A percentile compares a stretch with the other conserved stretches of the same genome.
These are phyloP conservation scores for Nicotiana benthamiana DNA, from an alignment of 257 asterid species.

Conservation along the genomic window DNA sequence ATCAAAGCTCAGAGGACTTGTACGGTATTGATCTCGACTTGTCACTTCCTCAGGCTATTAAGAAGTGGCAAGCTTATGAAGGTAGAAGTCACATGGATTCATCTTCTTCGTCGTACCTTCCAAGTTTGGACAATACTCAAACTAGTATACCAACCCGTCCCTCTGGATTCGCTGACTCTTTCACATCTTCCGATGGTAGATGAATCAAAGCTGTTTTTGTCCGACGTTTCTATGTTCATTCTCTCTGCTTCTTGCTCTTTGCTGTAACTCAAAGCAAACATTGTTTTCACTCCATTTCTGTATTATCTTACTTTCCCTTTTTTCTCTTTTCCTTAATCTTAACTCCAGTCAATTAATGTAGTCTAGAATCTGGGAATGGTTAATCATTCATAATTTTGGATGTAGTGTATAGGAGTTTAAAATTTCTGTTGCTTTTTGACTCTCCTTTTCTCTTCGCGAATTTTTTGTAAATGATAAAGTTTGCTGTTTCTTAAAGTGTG, in stretches of 20 bases:
- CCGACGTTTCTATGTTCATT: slow-evolving; percentile 14
- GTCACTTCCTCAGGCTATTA: slow-evolving; percentile 86
- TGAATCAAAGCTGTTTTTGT: slow-evolving; percentile 21
- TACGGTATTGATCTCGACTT: slow-evolving; percentile 83
- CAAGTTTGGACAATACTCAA: slow-evolving; percentile 77
- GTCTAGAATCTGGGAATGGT: too few relatives aligned
- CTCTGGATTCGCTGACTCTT: slow-evolving; percentile 75
- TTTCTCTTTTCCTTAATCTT: background rate
- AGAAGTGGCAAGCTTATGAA: slow-evolving; percentile 87
- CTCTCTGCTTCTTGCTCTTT: background rate
- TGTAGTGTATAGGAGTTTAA: too few relatives aligned
- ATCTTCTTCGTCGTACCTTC: slow-evolving; percentile 64
- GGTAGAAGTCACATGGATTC: slow-evolving; percentile 56
- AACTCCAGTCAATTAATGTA: too few relatives aligned
- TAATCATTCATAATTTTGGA: too few relatives aligned
- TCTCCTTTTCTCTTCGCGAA: too few relatives aligned
- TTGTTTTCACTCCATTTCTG: too few relatives aligned
- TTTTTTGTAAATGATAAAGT: too few relatives aligned
- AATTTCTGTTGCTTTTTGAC: too few relatives aligned
- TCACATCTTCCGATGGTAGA: slow-evolving; percentile 77
- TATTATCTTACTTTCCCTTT: background rate
- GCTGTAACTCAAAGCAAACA: background rate
- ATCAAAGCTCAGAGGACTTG: slow-evolving; percentile 48
- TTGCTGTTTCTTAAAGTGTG: too few relatives aligned
- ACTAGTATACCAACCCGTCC: slow-evolving; percentile 88